Evolutionary conservation across 257 asterid species (phyloP), one percentile per base, ranked within the genome.

Genomic region (Salvia miltiorrhiza): DNA sequence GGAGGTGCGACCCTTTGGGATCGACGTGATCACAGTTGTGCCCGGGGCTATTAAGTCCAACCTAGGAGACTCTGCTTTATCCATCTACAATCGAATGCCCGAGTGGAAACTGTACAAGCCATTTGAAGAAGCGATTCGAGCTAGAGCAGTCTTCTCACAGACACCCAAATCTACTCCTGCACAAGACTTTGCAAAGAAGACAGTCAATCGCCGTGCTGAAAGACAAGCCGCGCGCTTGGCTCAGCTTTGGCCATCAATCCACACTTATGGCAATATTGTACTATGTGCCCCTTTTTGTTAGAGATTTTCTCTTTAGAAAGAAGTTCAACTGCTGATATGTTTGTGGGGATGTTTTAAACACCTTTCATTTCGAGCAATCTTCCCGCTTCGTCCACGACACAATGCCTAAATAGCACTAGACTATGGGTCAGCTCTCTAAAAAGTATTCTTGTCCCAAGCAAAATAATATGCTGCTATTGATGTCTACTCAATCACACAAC

Each of bases 41-140:
- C 99, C 99, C 1, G 97, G 99, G 61, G 95, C 95, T 20, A 83
- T 93, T 67, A 82, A 67, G 70, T 93, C 97, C 0, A 91, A 88
- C 39, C 69, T 93, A 72, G 97, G 93, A 63, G 79, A 77, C 48
- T 77, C 96, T 10, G 97, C 95, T 21, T 14, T 82, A 21, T 76
- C 81, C 4, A 70, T 7, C 49, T 84, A 86, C 81, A 79, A 19
- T 24, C 70, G 64, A 63, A 88, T 88, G 99, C 99, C 99, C 0
- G 97, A 90, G 56, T 93, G 96, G 97, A 87, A 90, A 75, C 61
- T 88, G 57, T 93, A 84, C 86, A 90, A 93, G 82, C 80, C 55
- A 64, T 93, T 84, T 55, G 87, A 79, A 66, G 90, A 77, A 57
- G 81, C 85, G 9, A 93, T 93, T 55, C 76, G 83, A 74, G 87